These are phyloP conservation scores for Butyriboletus appendiculatus DNA, from an alignment of 1,284 basidiomycete genomes.

Conservation along the genomic window DNA sequence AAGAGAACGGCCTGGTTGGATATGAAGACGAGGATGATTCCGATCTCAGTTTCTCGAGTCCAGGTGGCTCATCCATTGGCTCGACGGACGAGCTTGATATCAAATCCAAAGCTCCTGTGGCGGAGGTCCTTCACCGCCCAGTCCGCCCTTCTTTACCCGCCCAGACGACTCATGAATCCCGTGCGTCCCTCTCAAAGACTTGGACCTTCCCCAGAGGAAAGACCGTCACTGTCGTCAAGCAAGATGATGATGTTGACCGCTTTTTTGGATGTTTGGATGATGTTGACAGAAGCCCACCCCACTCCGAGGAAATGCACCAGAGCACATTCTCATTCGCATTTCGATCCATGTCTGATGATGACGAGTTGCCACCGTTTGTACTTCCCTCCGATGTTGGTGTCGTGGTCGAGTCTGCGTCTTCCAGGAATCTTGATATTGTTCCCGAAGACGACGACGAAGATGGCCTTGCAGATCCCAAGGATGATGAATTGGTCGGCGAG, in stretches of 20 bases:
- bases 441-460: slow-evolving; percentile 49
- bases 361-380: slow-evolving; percentile 49
- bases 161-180: slow-evolving; percentile 33
- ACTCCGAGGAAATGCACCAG: slow-evolving; percentile 53
- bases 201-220: slow-evolving; percentile 69
- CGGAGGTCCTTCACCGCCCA: slow-evolving; percentile 3
- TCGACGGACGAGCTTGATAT: slow-evolving; percentile 50
- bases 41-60: slow-evolving; percentile 50
- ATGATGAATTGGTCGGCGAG: slow-evolving; percentile 48
- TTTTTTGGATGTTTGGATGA: slow-evolving; percentile 79
- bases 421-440: slow-evolving; percentile 39
- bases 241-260: slow-evolving; percentile 45
- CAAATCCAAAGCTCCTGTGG: background rate
- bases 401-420: slow-evolving; percentile 40
- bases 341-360: slow-evolving; percentile 44
- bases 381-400: slow-evolving; percentile 52
- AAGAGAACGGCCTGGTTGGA: slow-evolving; percentile 57
- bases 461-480: slow-evolving; percentile 36
- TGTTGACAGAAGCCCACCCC: slow-evolving; percentile 46
- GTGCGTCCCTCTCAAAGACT: slow-evolving; percentile 55
- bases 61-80: slow-evolving; percentile 53
- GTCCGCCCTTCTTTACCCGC: slow-evolving; percentile 11
- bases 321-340: slow-evolving; percentile 55
- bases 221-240: slow-evolving; percentile 17
- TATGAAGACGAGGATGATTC: slow-evolving; percentile 74